Evolutionary conservation across 1,284 basidiomycete genomes (phyloP).

Genomic region (Fomitopsis palustris): DNA sequence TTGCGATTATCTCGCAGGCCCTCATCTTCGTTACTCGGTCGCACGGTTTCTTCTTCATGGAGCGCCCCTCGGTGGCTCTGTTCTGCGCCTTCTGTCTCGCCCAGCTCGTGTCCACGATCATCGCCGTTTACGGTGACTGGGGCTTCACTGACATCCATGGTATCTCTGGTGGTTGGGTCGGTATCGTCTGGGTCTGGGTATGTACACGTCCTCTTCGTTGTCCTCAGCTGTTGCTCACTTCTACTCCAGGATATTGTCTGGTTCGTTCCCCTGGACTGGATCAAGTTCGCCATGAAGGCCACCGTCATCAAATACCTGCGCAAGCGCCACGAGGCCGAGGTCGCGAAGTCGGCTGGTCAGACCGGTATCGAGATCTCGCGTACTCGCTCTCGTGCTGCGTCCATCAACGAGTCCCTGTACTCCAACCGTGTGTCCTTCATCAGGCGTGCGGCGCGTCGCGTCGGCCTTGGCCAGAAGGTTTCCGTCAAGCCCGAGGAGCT

Average conservation of each 20-base stretch:
- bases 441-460: slow-evolving; percentile 78
- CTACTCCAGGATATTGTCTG: slow-evolving; percentile 77
- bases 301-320: slow-evolving; percentile 86
- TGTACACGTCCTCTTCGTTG: slow-evolving; percentile 23
- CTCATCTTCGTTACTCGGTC: slow-evolving; percentile 97
- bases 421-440: slow-evolving; percentile 91
- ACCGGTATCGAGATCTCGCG: slow-evolving; percentile 75
- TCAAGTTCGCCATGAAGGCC: slow-evolving; percentile 96
- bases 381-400: slow-evolving; percentile 87
- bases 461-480: slow-evolving; percentile 81
- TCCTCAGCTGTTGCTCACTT: slow-evolving; percentile 3
- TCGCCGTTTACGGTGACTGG: slow-evolving; percentile 91
- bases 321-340: slow-evolving; percentile 54
- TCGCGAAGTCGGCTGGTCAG: slow-evolving; percentile 24
- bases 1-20: slow-evolving; percentile 97
- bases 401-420: slow-evolving; percentile 91
- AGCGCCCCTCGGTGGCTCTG: slow-evolving; percentile 89
- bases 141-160: slow-evolving; percentile 79
- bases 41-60: slow-evolving; percentile 98
- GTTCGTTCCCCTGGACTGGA: slow-evolving; percentile 92
- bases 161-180: slow-evolving; percentile 93
- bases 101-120: slow-evolving; percentile 93
- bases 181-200: slow-evolving; percentile 96
- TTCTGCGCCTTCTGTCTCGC: slow-evolving; percentile 90
- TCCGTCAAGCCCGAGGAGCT: slow-evolving; percentile 81